Percentiles rank a stretch among this genome's conserved stretches.
Conservation (phyloP, 345 rosid genomes). For the Camelina neglecta region DNA sequence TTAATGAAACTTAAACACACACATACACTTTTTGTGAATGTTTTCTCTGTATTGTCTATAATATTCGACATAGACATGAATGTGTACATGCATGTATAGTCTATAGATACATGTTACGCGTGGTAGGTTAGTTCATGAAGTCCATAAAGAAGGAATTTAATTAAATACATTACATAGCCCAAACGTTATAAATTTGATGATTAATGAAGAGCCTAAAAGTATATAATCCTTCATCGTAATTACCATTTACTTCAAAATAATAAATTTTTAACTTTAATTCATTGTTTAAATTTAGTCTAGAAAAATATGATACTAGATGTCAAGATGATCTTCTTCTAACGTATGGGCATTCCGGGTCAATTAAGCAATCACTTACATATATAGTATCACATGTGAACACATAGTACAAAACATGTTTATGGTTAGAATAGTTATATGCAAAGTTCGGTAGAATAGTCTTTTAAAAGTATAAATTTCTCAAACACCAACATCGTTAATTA, state of each 20-base stretch:
- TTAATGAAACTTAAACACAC: slow-evolving; percentile 27
- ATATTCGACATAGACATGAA: slow-evolving; percentile 3
- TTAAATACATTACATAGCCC: too few species aligned
- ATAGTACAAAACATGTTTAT: slow-evolving; percentile 11
- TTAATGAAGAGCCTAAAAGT: too few species aligned
- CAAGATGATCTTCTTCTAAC: background rate
- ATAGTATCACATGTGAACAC: slow-evolving; percentile 37
- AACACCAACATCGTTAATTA: slow-evolving; percentile 23
- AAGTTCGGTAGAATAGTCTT: slow-evolving; percentile 33
- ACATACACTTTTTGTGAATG: slow-evolving; percentile 18
- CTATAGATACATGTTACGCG: slow-evolving; percentile 15
- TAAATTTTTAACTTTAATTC: too few species aligned
- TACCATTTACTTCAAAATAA: too few species aligned
- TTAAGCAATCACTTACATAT: slow-evolving; percentile 22
- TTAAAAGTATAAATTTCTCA: slow-evolving; percentile 15
- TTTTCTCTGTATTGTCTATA: slow-evolving; percentile 2
- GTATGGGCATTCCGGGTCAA: slow-evolving; percentile 33
- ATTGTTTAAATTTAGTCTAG: background rate
- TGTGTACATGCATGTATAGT: background rate
- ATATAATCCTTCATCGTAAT: too few species aligned
- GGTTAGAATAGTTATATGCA: background rate
- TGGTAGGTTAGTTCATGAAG: slow-evolving; percentile 11
- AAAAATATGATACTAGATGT: background rate
- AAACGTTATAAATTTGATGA: too few species aligned
- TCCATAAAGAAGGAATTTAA: too few species aligned